phyloP scores from a whole-genome alignment of 129 eudicot genomes.

The Chrysanthemum seticuspe region DNA sequence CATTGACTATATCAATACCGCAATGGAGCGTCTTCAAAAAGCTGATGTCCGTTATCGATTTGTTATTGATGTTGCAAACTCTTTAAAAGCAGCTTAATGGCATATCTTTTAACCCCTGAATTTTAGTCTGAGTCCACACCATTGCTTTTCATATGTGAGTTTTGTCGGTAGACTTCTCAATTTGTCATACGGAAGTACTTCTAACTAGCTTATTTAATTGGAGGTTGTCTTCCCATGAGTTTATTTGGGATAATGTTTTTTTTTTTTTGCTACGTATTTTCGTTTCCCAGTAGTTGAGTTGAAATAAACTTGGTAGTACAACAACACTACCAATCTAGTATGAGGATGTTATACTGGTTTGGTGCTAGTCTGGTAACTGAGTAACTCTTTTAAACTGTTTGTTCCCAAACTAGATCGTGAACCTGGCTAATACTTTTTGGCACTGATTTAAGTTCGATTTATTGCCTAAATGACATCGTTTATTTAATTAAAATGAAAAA shows the following conservation, averaged over 20 bases:
- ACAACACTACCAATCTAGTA: neutral
- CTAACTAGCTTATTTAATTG: too few relatives aligned
- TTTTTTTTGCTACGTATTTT: neutral
- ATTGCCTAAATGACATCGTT: too few relatives aligned
- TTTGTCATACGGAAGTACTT: too few relatives aligned
- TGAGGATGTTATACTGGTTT: too few relatives aligned
- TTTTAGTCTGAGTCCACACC: too few relatives aligned
- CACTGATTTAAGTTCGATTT: too few relatives aligned
- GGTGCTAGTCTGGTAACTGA: too few relatives aligned
- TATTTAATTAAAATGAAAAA: too few relatives aligned
- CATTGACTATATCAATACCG: constrained; percentile 33
- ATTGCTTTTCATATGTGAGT: neutral
- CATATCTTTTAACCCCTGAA: neutral
- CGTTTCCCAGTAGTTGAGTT: neutral
- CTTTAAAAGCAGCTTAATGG: constrained; percentile 20
- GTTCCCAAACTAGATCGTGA: too few relatives aligned
- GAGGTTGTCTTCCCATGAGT: too few relatives aligned
- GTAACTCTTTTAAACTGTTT: too few relatives aligned
- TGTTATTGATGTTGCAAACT: constrained; percentile 32
- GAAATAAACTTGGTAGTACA: neutral
- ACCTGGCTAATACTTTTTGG: too few relatives aligned
- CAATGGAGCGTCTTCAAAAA: constrained; percentile 41
- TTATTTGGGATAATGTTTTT: neutral
- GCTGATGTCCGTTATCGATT: constrained; percentile 36
- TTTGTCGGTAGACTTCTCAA: neutral